Conservation (phyloP, 805 yeast genomes). For the Schizosaccharomyces osmophilus region DNA sequence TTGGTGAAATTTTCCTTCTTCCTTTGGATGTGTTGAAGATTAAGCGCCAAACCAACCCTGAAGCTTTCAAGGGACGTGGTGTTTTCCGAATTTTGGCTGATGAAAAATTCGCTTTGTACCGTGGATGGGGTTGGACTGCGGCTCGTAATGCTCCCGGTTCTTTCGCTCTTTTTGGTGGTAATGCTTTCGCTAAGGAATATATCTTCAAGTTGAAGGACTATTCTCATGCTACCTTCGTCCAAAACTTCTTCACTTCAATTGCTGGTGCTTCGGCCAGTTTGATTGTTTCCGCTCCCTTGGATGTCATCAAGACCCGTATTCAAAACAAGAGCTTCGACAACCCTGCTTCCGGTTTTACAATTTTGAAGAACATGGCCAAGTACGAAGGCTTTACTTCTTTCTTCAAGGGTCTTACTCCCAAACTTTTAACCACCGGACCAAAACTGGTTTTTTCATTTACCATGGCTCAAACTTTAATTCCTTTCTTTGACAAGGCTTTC, state of each 20-base stretch:
- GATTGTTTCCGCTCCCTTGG: conserved; percentile 91
- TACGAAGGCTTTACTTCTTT: conserved; percentile 58
- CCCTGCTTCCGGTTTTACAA: conserved; percentile 81
- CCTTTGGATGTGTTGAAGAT: conserved; percentile 93
- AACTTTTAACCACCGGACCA: conserved; percentile 91
- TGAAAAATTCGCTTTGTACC: conserved; percentile 79
- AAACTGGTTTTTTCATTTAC: conserved; percentile 52
- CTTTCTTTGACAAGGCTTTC: conserved; percentile 49
- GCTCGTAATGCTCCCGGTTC: conserved; percentile 99
- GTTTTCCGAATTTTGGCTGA: conserved; percentile 63
- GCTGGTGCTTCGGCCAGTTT: conserved; percentile 92
- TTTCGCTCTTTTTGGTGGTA: conserved; percentile 92
- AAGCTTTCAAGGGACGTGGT: conserved; percentile 95
- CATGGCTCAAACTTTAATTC: conserved; percentile 30
- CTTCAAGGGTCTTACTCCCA: conserved; percentile 92
- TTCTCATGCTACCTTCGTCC: conserved; percentile 77
- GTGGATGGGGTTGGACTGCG: conserved; percentile 99
- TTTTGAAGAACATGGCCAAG: conserved; percentile 74
- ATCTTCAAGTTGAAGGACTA: conserved; percentile 69
- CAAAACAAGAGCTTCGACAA: conserved; percentile 90
- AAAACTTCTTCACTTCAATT: conserved; percentile 83
- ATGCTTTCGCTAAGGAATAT: conserved; percentile 95
- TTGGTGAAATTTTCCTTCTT: conserved; percentile 85
- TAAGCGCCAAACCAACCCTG: conserved; percentile 99
- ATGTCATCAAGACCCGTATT: conserved; percentile 93